Conservation (phyloP, 2,329 filamentous ascomycete genomes). For the Cladosporium sp. region DNA sequence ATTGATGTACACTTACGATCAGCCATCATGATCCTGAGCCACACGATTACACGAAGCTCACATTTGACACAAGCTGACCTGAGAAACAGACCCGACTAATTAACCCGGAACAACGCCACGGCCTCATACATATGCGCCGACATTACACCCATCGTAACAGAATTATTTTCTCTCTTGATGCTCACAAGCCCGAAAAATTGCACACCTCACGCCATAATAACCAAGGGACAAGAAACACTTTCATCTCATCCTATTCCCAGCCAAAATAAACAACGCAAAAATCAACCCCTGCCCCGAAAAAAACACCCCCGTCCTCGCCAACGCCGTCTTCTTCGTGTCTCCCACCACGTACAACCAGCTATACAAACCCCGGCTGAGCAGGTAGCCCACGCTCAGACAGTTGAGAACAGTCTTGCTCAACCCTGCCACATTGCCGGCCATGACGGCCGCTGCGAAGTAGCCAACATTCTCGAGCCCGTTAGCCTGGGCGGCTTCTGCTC, state of each 20-base stretch:
- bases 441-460: constrained; percentile 36
- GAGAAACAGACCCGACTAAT: too few species aligned
- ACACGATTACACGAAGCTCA: too few species aligned
- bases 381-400: constrained; percentile 24
- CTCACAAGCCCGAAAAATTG: background rate
- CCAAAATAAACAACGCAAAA: constrained; percentile 25
- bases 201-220: background rate
- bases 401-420: constrained; percentile 28
- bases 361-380: constrained; percentile 27
- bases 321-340: constrained; percentile 18
- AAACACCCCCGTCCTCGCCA: constrained; percentile 20
- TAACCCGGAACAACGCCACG: too few species aligned
- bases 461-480: constrained; percentile 40
- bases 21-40: too few species aligned
- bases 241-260: constrained; percentile 23
- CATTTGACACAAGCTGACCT: too few species aligned
- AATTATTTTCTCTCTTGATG: too few species aligned
- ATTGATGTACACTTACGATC: background rate
- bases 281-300: constrained; percentile 22
- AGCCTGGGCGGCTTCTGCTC: constrained; percentile 34
- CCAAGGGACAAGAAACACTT: too few species aligned
- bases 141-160: too few species aligned
- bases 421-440: constrained; percentile 35
- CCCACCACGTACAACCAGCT: constrained; percentile 28
- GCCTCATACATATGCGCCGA: too few species aligned